Evolutionary conservation across 352 stramenopile genomes (phyloP).

Genomic region (Aphanomyces invadans): DNA sequence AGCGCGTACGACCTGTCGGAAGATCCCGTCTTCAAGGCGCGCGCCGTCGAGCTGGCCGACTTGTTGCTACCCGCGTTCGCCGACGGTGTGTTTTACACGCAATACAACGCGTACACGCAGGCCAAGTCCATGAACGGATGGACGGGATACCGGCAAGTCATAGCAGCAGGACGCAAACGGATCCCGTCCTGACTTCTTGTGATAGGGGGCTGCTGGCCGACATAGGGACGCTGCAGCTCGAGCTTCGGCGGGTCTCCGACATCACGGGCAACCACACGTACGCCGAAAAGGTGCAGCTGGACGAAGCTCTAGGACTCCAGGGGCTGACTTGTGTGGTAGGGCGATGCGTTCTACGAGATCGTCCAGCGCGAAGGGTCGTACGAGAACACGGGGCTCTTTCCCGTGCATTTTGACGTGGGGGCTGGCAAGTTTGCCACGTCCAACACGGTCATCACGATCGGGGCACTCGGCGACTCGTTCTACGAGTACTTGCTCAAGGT

Average conservation of each 20-base stretch:
- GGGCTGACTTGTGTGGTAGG: conserved; percentile 42
- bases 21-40: conserved; percentile 85
- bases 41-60: conserved; percentile 90
- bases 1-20: conserved; percentile 90
- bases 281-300: conserved; percentile 48
- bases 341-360: conserved; percentile 72
- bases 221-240: conserved; percentile 76
- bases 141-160: conserved; percentile 34
- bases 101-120: conserved; percentile 83
- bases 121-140: conserved; percentile 35
- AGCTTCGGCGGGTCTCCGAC: conserved; percentile 70
- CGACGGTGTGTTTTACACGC: conserved; percentile 86
- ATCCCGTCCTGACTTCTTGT: conserved; percentile 18
- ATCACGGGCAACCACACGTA: conserved; percentile 75
- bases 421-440: conserved; percentile 31
- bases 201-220: conserved; percentile 67
- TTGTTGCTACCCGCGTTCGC: conserved; percentile 87
- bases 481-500: conserved; percentile 99
- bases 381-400: conserved; percentile 82
- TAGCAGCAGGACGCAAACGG: too few species aligned
- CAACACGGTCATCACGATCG: conserved; percentile 79
- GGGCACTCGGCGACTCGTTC: conserved; percentile 92
- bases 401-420: conserved; percentile 59
- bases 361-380: conserved; percentile 60
- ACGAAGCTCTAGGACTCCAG: too few species aligned